A percentile compares a stretch with the other conserved stretches of the same genome.
Evolutionary conservation across 177 flowering plant genomes (phyloP).

Genomic region (Vitis hybrid): DNA sequence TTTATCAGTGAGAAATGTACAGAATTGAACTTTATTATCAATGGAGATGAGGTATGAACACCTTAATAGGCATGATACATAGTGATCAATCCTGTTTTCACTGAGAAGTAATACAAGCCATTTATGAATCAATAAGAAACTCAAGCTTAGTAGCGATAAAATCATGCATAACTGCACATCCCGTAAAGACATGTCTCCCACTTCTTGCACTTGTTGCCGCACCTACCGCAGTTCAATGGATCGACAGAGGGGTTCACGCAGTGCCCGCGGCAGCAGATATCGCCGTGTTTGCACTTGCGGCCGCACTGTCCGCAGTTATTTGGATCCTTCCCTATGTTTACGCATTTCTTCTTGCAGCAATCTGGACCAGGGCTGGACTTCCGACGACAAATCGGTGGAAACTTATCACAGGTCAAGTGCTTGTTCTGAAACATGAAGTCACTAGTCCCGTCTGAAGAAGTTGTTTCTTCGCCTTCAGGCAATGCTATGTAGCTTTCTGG

Average conservation of each 20-base stretch:
- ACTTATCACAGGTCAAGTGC: conserved; percentile 29
- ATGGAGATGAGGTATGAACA: too few relatives aligned
- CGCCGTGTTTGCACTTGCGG: conserved; percentile 9
- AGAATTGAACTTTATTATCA: too few relatives aligned
- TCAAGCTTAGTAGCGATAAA: too few relatives aligned
- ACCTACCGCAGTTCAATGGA: conserved; percentile 9
- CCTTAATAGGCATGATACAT: too few relatives aligned
- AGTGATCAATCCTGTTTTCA: too few relatives aligned
- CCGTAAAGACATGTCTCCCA: conserved; percentile 10
- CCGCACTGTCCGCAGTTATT: conserved; percentile 14
- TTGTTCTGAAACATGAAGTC: conserved; percentile 12
- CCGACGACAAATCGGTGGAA: conserved; percentile 28
- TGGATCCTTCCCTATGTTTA: conserved; percentile 22
- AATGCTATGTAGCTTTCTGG: too few relatives aligned
- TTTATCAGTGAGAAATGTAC: too few relatives aligned
- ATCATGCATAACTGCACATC: conserved; percentile 22
- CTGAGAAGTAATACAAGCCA: too few relatives aligned
- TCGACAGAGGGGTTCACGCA: conserved; percentile 12
- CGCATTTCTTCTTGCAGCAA: conserved; percentile 40
- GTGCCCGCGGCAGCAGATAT: conserved; percentile 12
- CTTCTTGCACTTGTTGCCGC: conserved; percentile 10
- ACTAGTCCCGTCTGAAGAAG: conserved; percentile 6
- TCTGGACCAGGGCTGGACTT: conserved; percentile 35
- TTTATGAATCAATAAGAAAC: too few relatives aligned
- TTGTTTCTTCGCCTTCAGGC: background rate